Base-by-base conservation (phyloP, 352 stramenopile species). In the Phytophthora boehmeriae region DNA sequence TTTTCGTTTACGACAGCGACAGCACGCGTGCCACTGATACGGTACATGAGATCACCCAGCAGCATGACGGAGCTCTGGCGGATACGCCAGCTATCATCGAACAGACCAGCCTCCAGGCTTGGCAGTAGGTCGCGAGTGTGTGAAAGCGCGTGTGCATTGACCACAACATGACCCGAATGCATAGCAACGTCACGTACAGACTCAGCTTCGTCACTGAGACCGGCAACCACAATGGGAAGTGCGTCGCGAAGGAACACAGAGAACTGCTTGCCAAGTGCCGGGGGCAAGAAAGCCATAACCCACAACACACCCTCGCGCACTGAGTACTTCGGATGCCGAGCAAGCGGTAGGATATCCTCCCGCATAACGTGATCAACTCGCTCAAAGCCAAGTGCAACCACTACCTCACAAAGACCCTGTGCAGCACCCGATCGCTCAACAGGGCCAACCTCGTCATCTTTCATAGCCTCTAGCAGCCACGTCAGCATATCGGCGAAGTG, bases 51-150 rank as follows among this genome's bases (percentile, higher is more conserved):
- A 59, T 97, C 89, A 47, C 91, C 97, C 30, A 99, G 83, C 22
- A 99, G 73, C 63, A 91, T 94, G 28, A 99, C 92, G 2, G 96
- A 99, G 58, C 95, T 98, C 71, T 99, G 91, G 47, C 98, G 90
- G 59, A 99, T 99, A 54, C 98, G 94, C 93, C 98, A 99, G 77
- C 98, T 98, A 63, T 98, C 93, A 71, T 99, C 96, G 49, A 97
- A 96, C 35, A 99, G 86, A 32, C 97, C 97, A 30, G 86, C 75
- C 66, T 99, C 95, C 6, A 99, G 83, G 65, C 97, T 93, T 38
- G 97, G 97, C 39, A 99, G 68, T 64, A 99, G 95, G 59, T 99
- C 97, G n/a, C 96, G 86, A 34, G 98, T 97, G 75, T 99, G 92
- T 41, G 89, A 90, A 50, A 98, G 92, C 28, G 97, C 98, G 70